Evolutionary conservation across 306 rosid genomes (phyloP), one percentile per base, ranked within the genome.

Genomic region (Styphnolobium japonicum): DNA sequence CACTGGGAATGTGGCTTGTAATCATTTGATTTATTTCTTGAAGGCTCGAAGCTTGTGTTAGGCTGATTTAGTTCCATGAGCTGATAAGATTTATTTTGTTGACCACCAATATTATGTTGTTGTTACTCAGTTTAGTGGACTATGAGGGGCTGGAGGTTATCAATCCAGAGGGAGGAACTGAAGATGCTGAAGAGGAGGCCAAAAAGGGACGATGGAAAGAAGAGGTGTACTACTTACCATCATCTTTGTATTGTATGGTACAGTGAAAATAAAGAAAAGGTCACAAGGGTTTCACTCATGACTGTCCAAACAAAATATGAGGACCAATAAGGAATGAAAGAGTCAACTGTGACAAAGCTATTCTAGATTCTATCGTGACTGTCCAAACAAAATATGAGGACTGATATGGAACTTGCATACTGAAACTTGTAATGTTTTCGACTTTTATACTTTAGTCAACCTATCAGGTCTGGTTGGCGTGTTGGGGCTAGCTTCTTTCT

Each of bases 121-220:
- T 76, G 45, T 18, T 62, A 4, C 46, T 65, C 76, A 88, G 92
- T 62, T 22, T 79, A 5, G 0, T 81, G 36, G 90, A 85, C 65
- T 84, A 88, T 64, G 98, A 95, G 84, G 98, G 98, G 27, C 81
- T 95, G n/a, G 98, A 95, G 88, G 96, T 95, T 71, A 80, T 95
- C 73, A 93, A 95, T 82, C 99, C 98, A 7, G 99, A 95, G 23
- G 99, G 99, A 61, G 98, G 99, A 67, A 91, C 91, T 40, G 99
- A 91, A 82, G 99, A 95, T 78, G 92, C 97, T 60, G 98, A 86
- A 76, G 96, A 90, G 87, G 99, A 95, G 89, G 97, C 99, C 39
- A 82, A 83, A 2, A 92, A 79, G 87, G 99, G 99, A 84, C 81
- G 99, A 81, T 95, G 99, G 99, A 89, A 87, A 64, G 78, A 95